A percentile compares a stretch with the other conserved stretches of the same genome.
Conservation (phyloP, 345 rosid species). For the Acer yangbiense region DNA sequence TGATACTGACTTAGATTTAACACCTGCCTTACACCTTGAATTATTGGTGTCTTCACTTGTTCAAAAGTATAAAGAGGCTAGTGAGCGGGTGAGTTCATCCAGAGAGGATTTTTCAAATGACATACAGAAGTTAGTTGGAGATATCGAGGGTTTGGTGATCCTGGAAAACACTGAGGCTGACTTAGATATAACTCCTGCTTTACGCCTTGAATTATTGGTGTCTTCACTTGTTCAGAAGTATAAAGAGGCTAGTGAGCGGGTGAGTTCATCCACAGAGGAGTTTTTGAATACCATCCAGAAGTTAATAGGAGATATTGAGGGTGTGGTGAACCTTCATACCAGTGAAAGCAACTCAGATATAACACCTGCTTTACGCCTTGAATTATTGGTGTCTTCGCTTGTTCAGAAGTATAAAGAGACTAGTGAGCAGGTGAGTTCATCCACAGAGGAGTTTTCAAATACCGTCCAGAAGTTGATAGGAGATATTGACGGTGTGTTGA, state of each 20-base stretch:
- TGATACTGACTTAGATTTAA: constrained; percentile 35
- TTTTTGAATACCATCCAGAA: not conserved
- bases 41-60: constrained; percentile 66
- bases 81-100: constrained; percentile 36
- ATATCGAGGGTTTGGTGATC: not conserved
- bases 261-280: not conserved
- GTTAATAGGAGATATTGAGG: constrained; percentile 1
- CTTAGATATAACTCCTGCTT: not conserved
- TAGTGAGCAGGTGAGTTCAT: not conserved
- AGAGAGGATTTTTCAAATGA: constrained; percentile 35
- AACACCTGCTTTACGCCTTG: not conserved
- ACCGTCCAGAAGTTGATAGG: constrained; percentile 54
- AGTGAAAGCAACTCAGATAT: not conserved
- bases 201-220: not conserved
- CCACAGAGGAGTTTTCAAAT: constrained; percentile 21
- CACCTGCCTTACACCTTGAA: constrained; percentile 51
- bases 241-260: not conserved
- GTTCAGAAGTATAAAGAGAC: not conserved
- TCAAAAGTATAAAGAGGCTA: constrained; percentile 58
- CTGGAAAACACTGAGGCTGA: not conserved
- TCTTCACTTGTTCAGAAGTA: constrained; percentile 6
- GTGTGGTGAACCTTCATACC: not conserved
- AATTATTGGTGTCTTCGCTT: not conserved
- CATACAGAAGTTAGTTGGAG: not conserved
- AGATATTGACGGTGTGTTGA: constrained; percentile 57